Percentiles rank a stretch among this genome's conserved stretches.
Evolutionary conservation across 2,329 filamentous ascomycete genomes (phyloP).

Genomic region (Paecilomyces variotii): DNA sequence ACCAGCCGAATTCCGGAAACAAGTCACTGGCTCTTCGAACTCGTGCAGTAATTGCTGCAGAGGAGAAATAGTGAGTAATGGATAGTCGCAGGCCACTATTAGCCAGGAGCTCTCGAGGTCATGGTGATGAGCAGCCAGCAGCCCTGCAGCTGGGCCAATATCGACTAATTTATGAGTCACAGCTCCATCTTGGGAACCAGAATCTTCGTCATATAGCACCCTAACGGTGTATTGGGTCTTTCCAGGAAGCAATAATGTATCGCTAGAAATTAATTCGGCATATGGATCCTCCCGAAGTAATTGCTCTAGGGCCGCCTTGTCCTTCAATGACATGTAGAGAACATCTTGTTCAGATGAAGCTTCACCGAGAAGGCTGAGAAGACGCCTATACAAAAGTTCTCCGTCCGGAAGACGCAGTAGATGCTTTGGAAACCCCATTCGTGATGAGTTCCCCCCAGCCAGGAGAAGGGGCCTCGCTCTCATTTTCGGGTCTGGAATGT

Average conservation of each 20-base stretch:
- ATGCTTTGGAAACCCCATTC: conserved; percentile 24
- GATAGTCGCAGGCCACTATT: conserved; percentile 27
- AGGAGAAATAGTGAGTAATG: conserved; percentile 18
- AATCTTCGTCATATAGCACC: background rate
- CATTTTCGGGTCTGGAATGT: background rate
- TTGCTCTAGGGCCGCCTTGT: conserved; percentile 5
- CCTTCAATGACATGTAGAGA: conserved; percentile 18
- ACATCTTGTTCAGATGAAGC: conserved; percentile 15
- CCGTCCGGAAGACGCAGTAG: conserved; percentile 21
- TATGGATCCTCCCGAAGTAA: background rate
- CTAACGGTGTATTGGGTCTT: background rate
- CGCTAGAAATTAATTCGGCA: conserved; percentile 5
- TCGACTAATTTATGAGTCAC: conserved; percentile 1
- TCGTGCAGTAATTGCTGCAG: conserved; percentile 18
- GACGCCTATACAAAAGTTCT: conserved; percentile 19
- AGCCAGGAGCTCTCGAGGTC: conserved; percentile 22
- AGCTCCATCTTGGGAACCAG: background rate
- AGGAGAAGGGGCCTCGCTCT: conserved; percentile 21
- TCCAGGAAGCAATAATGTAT: background rate
- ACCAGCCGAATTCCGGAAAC: conserved; percentile 23
- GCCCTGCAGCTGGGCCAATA: conserved; percentile 18
- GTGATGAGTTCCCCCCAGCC: conserved; percentile 23
- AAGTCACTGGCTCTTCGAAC: conserved; percentile 22
- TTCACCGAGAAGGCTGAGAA: conserved; percentile 14
- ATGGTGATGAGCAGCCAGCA: conserved; percentile 21